Percentiles rank a stretch among this genome's conserved stretches.
Evolutionary conservation across 2,329 filamentous ascomycete species (phyloP).

Genomic region (Bipolaris cookei): DNA sequence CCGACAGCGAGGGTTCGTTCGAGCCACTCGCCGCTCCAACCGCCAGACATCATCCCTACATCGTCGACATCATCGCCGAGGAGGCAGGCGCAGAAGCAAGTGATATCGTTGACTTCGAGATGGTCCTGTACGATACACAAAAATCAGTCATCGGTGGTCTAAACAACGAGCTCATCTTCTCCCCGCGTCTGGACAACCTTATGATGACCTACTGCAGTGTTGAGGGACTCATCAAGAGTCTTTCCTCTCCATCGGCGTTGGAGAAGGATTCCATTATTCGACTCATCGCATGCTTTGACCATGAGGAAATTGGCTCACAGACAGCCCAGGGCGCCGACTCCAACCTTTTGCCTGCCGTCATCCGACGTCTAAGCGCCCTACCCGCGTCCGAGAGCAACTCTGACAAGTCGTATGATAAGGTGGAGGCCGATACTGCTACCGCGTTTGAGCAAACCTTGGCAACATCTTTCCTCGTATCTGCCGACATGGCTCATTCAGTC

Average conservation of each 20-base stretch:
- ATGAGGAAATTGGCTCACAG: conserved; percentile 93
- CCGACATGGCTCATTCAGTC: conserved; percentile 96
- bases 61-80: conserved; percentile 83
- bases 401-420: conserved; percentile 69
- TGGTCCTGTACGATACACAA: conserved; percentile 96
- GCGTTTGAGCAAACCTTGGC: conserved; percentile 93
- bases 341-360: conserved; percentile 84
- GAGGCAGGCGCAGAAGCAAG: conserved; percentile 73
- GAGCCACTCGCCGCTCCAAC: conserved; percentile 76
- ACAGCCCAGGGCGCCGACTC: conserved; percentile 94
- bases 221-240: conserved; percentile 81
- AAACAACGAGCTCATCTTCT: conserved; percentile 94
- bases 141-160: conserved; percentile 87
- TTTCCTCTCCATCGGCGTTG: conserved; percentile 68
- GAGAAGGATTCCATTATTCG: conserved; percentile 82
- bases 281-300: conserved; percentile 93
- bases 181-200: conserved; percentile 92
- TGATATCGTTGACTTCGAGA: conserved; percentile 89
- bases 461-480: conserved; percentile 90
- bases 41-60: conserved; percentile 85
- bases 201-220: conserved; percentile 96
- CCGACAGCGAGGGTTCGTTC: conserved; percentile 58
- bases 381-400: conserved; percentile 65
- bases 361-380: conserved; percentile 83
- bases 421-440: conserved; percentile 68